Evolutionary conservation across 2,329 filamentous ascomycete species (phyloP).

Genomic region (Microsporum audouinii): DNA sequence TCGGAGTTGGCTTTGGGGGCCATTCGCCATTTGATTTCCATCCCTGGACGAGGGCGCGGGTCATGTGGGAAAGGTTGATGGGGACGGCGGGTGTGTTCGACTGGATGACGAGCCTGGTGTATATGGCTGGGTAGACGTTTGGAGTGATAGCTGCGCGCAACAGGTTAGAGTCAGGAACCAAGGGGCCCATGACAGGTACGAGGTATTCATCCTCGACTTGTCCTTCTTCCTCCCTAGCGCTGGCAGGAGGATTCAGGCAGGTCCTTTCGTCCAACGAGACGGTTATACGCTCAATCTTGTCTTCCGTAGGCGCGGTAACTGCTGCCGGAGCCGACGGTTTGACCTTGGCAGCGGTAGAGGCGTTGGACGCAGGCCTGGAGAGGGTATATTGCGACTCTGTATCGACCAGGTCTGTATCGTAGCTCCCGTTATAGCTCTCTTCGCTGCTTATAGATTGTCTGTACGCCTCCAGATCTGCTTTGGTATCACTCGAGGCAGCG

Average conservation of each 20-base stretch:
- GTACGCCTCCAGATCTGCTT: background rate
- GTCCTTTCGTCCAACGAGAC: background rate
- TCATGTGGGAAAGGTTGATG: constrained; percentile 74
- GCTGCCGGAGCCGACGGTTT: background rate
- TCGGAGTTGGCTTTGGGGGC: constrained; percentile 54
- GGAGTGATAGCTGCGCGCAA: constrained; percentile 68
- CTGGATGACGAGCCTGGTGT: constrained; percentile 76
- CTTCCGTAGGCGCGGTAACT: background rate
- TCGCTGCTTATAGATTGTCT: constrained; percentile 13
- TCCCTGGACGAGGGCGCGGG: constrained; percentile 68
- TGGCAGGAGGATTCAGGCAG: background rate
- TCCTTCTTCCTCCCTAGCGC: too few species aligned
- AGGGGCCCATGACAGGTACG: constrained; percentile 60
- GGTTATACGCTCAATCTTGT: background rate
- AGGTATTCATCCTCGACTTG: constrained; percentile 38
- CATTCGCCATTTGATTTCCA: constrained; percentile 93
- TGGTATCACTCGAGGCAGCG: background rate
- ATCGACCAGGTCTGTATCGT: constrained; percentile 10
- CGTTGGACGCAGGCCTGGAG: background rate
- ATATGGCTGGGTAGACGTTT: constrained; percentile 66
- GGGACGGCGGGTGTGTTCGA: constrained; percentile 73
- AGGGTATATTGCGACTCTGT: constrained; percentile 1
- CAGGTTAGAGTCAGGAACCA: constrained; percentile 62
- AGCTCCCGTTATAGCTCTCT: constrained; percentile 9
- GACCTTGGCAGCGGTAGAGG: background rate